phyloP scores from a whole-genome alignment of 805 yeast species.

The Starmerella riodocensis region DNA sequence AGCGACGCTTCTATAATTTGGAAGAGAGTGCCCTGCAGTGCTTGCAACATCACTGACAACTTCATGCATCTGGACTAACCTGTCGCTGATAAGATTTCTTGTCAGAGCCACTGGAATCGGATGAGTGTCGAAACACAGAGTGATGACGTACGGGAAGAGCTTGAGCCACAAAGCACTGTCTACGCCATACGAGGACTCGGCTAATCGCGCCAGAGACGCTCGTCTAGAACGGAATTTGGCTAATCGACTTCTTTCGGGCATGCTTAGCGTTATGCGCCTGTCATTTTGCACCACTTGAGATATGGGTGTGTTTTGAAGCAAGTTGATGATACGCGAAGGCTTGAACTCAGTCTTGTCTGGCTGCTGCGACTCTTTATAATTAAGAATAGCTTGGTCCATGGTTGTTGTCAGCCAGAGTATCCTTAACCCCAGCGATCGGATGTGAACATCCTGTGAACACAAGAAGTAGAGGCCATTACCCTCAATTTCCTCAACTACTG shows the following conservation, averaged over 20 bases:
- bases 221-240: constrained; percentile 45
- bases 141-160: constrained; percentile 62
- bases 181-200: constrained; percentile 86
- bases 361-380: constrained; percentile 27
- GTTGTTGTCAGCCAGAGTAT: constrained; percentile 68
- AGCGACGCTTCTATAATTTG: constrained; percentile 21
- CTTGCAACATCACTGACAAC: constrained; percentile 25
- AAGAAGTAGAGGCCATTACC: constrained; percentile 88
- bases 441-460: constrained; percentile 69
- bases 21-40: constrained; percentile 19
- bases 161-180: constrained; percentile 96
- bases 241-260: constrained; percentile 65
- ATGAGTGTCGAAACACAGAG: constrained; percentile 59
- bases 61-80: constrained; percentile 63
- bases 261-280: constrained; percentile 36
- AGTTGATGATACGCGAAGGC: constrained; percentile 39
- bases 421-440: constrained; percentile 62
- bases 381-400: constrained; percentile 72
- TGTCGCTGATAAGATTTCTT: constrained; percentile 75
- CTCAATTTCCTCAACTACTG: constrained; percentile 86
- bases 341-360: constrained; percentile 11
- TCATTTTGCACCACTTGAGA: constrained; percentile 41
- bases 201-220: constrained; percentile 59
- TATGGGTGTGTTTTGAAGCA: constrained; percentile 59
- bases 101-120: constrained; percentile 92